Evolutionary conservation across 1,284 basidiomycete species (phyloP), one percentile per base, ranked within the genome.

Genomic region (Bjerkandera adusta): DNA sequence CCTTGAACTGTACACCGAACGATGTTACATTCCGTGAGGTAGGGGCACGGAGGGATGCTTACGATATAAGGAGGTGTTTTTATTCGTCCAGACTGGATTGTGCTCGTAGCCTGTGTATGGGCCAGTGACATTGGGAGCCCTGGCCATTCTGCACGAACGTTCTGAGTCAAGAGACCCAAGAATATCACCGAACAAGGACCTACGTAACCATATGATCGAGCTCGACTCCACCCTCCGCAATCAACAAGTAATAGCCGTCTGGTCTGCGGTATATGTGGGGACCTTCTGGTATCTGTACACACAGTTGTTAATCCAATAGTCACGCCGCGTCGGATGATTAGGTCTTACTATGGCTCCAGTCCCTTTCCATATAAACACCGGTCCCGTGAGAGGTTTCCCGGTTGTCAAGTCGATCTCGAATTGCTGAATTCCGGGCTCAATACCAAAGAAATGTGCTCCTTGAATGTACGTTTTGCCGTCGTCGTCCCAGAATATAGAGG

Each of bases 401-500:
- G 62, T 68, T 11, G 57, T 56, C 16, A 69, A 37, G 34, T 48
- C 40, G 21, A 48, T 48, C 34, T 42, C 36, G 39, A 34, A 48
- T 15, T 41, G 39, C 22, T 48, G 32, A 21, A 48, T 48, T n/a
- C 35, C 41, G 3, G 30, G 33, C n/a, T n/a, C n/a, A 12, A 68
- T 56, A 39, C 58, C 52, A 65, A 65, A 69, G 1, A 57, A 56
- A 50, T 65, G 64, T 6, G 64, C 57, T 4, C 64, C 68, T 34
- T 64, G 62, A 10, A 69, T 58, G 34, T 66, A 69, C 1, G 58
- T 49, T 22, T 59, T 61, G 15, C 66, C 68, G 26, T 68, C 60
- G 32, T 59, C 54, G 43, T 65, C 65, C 66, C 68, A 69, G 54
- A 67, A 70, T 8, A 62, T 58, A 3, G 61, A 65, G 1, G 64